Evolutionary conservation across 2,329 filamentous ascomycete species (phyloP).

Genomic region (Septoria petroselini): DNA sequence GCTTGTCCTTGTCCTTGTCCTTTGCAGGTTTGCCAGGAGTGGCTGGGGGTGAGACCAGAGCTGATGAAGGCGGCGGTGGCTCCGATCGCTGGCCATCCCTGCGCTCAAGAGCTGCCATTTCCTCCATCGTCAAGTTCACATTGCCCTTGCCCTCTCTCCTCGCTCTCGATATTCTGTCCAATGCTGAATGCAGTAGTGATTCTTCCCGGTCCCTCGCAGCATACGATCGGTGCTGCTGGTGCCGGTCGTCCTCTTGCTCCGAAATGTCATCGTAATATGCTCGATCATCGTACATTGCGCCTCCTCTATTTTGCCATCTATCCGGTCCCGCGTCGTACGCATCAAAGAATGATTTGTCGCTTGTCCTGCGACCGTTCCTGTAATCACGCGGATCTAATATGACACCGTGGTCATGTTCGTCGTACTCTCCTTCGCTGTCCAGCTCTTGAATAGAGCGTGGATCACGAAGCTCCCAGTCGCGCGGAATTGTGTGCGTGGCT

Average conservation of each 20-base stretch:
- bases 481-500: constrained; percentile 27
- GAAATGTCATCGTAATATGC: constrained; percentile 47
- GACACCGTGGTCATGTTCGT: constrained; percentile 47
- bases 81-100: constrained; percentile 32
- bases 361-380: constrained; percentile 18
- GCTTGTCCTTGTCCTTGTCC: constrained; percentile 25
- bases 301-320: constrained; percentile 39
- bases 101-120: constrained; percentile 74
- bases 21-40: constrained; percentile 28
- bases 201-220: constrained; percentile 67
- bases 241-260: constrained; percentile 48
- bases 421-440: constrained; percentile 48
- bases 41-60: constrained; percentile 34
- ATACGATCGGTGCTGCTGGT: constrained; percentile 48
- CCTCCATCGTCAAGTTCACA: constrained; percentile 74
- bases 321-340: constrained; percentile 47
- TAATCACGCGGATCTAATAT: constrained; percentile 42
- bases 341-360: constrained; percentile 50
- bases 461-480: constrained; percentile 48
- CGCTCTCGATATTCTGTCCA: constrained; percentile 76
- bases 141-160: constrained; percentile 72
- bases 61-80: constrained; percentile 20
- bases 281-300: constrained; percentile 49
- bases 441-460: constrained; percentile 51
- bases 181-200: constrained; percentile 69